phyloP scores from a whole-genome alignment of 768 basidiomycete species.

The Collybia sordida region DNA sequence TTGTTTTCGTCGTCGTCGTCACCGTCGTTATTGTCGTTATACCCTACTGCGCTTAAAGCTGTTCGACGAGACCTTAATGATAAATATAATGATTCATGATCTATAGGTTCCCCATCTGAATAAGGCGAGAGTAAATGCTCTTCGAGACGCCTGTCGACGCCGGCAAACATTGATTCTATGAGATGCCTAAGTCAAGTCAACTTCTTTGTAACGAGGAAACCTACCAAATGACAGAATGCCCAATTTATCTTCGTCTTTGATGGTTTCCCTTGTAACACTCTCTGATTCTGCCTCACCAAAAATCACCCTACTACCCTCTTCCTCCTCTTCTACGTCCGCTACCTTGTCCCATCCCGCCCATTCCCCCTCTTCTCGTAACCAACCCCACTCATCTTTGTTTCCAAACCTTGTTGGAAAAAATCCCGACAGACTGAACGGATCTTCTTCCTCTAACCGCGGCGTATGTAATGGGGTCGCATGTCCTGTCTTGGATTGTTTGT shows the following conservation, averaged over 20 bases:
- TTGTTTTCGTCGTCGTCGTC: background rate
- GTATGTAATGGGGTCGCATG: slow-evolving; percentile 6
- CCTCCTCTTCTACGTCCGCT: slow-evolving; percentile 12
- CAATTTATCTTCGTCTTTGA: slow-evolving; percentile 48
- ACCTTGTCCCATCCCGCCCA: slow-evolving; percentile 2
- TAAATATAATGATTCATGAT: slow-evolving; percentile 35
- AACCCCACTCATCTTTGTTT: slow-evolving; percentile 36
- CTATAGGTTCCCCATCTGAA: slow-evolving; percentile 30
- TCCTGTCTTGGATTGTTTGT: slow-evolving; percentile 6
- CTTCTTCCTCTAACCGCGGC: slow-evolving; percentile 21
- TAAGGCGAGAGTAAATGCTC: slow-evolving; percentile 33
- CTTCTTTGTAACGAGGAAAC: slow-evolving; percentile 18
- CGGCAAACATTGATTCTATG: slow-evolving; percentile 14
- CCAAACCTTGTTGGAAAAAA: slow-evolving; percentile 43
- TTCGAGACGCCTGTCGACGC: slow-evolving; percentile 6
- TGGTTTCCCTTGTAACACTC: slow-evolving; percentile 29
- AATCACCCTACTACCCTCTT: slow-evolving; percentile 11
- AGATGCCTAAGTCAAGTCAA: slow-evolving; percentile 19
- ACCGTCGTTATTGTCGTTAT: background rate
- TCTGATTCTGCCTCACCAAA: slow-evolving; percentile 20
- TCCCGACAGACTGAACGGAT: slow-evolving; percentile 47
- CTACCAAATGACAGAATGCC: slow-evolving; percentile 46
- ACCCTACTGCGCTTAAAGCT: background rate
- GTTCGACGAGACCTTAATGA: slow-evolving; percentile 27
- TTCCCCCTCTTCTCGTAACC: slow-evolving; percentile 34